Percentiles rank a stretch among this genome's conserved stretches.
These are phyloP conservation scores for Apiospora malaysiana DNA, from an alignment of 2,329 filamentous ascomycete genomes.

Conservation along the genomic window DNA sequence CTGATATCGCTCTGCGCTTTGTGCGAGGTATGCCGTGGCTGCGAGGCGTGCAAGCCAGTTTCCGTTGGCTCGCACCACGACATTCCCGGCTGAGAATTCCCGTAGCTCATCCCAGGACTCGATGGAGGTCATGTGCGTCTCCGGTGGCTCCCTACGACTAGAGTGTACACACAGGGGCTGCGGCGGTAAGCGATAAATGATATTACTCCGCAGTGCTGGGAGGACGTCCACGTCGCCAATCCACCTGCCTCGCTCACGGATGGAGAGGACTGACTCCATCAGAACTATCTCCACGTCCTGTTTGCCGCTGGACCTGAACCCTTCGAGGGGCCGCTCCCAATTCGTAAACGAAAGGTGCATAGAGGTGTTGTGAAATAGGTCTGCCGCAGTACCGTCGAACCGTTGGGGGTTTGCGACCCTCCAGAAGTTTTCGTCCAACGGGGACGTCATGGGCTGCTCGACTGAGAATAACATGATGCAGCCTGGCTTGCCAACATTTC, in stretches of 20 bases:
- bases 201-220: slow-evolving; percentile 2
- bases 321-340: slow-evolving; percentile 21
- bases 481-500: slow-evolving; percentile 25
- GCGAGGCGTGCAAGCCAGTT: slow-evolving; percentile 25
- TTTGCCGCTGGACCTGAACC: neutral
- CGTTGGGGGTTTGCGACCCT: neutral
- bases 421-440: slow-evolving; percentile 18
- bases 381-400: slow-evolving; percentile 20
- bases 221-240: slow-evolving; percentile 25
- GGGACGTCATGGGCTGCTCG: neutral
- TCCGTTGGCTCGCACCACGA: slow-evolving; percentile 9
- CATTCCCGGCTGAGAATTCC: slow-evolving; percentile 18
- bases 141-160: neutral
- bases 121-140: neutral
- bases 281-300: slow-evolving; percentile 14
- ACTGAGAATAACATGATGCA: slow-evolving; percentile 21
- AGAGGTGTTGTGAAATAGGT: slow-evolving; percentile 24
- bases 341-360: slow-evolving; percentile 25
- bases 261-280: slow-evolving; percentile 23
- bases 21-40: neutral
- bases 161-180: neutral
- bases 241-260: slow-evolving; percentile 23
- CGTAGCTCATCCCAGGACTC: slow-evolving; percentile 25
- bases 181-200: neutral
- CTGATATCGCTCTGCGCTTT: neutral